These are phyloP conservation scores for Kazachstania sp. DNA, from an alignment of 1,139 yeast genomes.

Conservation along the genomic window DNA sequence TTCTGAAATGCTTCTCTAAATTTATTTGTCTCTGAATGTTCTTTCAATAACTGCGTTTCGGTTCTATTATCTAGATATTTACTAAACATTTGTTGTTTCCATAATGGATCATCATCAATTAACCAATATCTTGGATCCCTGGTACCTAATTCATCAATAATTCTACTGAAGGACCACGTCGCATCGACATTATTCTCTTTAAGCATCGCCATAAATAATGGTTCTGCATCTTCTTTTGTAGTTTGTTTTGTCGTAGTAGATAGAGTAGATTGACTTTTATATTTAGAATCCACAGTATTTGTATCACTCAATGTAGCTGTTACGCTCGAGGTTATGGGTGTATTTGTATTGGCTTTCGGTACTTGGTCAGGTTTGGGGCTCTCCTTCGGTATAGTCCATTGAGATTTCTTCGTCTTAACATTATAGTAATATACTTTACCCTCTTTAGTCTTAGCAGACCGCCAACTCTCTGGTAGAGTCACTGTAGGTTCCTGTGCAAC, in stretches of 20 bases:
- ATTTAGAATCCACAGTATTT: background rate
- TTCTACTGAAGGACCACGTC: conserved; percentile 67
- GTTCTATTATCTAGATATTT: conserved; percentile 49
- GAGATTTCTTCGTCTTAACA: conserved; percentile 53
- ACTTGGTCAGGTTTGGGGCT: background rate
- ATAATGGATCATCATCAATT: conserved; percentile 48
- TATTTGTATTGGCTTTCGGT: background rate
- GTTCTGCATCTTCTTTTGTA: conserved; percentile 35
- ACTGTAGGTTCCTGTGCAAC: background rate
- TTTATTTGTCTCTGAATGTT: conserved; percentile 44
- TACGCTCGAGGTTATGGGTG: background rate
- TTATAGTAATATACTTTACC: conserved; percentile 70
- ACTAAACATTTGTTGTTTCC: conserved; percentile 57
- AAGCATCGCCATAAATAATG: conserved; percentile 46
- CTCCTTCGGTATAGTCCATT: conserved; percentile 63
- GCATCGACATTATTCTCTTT: conserved; percentile 51
- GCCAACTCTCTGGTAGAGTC: conserved; percentile 42
- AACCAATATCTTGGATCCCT: conserved; percentile 63
- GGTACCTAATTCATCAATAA: conserved; percentile 50
- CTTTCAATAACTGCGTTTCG: conserved; percentile 46
- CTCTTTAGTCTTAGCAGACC: conserved; percentile 53
- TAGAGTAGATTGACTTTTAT: conserved; percentile 15
- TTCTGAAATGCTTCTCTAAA: conserved; percentile 47
- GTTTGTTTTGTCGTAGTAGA: conserved; percentile 14
- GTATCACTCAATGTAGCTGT: background rate